Evolutionary conservation across 176 grass and related monocot species (phyloP).

Genomic region (Oryza longistaminata): DNA sequence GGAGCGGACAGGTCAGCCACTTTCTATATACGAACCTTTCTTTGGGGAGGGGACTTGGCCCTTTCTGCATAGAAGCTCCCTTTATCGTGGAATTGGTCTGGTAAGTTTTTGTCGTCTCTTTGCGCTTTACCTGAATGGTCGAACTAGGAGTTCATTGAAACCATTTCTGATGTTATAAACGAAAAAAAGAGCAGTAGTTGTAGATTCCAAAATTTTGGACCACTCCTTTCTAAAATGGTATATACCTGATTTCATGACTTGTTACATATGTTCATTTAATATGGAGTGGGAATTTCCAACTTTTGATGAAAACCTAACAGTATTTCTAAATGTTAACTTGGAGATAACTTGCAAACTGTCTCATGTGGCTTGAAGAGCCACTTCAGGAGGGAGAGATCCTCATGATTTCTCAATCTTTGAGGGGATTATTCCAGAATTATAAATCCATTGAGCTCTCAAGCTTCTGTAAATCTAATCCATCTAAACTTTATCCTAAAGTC

Average conservation of each 20-base stretch:
- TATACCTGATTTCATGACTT: slow-evolving; percentile 11
- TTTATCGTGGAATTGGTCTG: slow-evolving; percentile 96
- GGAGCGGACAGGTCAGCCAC: slow-evolving; percentile 87
- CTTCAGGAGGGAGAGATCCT: neutral
- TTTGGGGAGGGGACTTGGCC: slow-evolving; percentile 92
- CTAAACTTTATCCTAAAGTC: neutral
- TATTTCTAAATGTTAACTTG: neutral
- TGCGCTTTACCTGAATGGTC: slow-evolving; percentile 8
- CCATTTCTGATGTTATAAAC: slow-evolving; percentile 32
- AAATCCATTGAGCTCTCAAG: neutral
- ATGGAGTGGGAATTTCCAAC: neutral
- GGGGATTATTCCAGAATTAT: neutral
- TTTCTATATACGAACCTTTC: slow-evolving; percentile 99
- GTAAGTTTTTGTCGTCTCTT: slow-evolving; percentile 53
- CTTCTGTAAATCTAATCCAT: neutral
- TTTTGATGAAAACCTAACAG: neutral
- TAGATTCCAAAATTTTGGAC: neutral
- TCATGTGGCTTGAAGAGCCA: neutral
- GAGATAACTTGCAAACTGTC: slow-evolving; percentile 13
- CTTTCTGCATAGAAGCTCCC: slow-evolving; percentile 85
- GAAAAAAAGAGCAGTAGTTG: neutral
- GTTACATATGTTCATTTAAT: slow-evolving; percentile 8
- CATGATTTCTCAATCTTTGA: slow-evolving; percentile 15
- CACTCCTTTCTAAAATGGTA: neutral
- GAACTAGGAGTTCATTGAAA: neutral